A percentile compares a stretch with the other conserved stretches of the same genome.
These are phyloP conservation scores for Calonectria pseudoreteaudii DNA, from an alignment of 2,329 filamentous ascomycete genomes.

Conservation along the genomic window DNA sequence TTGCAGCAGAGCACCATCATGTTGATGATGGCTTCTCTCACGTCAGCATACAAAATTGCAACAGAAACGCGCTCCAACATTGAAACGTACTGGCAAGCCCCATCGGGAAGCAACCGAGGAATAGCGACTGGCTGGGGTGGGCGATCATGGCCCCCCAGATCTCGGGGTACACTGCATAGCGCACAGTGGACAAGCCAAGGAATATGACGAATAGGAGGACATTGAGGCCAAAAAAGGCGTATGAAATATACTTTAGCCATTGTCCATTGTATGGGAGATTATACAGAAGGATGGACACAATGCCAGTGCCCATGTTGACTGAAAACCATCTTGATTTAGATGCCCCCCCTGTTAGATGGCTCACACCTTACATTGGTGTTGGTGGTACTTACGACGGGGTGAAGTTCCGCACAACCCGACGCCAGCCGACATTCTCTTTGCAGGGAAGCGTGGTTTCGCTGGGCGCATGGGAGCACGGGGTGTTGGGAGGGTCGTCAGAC, in stretches of 20 bases:
- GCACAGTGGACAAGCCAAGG: constrained; percentile 63
- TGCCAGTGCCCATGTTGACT: constrained; percentile 75
- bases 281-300: constrained; percentile 72
- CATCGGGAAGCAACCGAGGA: constrained; percentile 77
- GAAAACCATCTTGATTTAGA: constrained; percentile 63
- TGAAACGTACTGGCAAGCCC: constrained; percentile 66
- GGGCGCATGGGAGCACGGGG: constrained; percentile 22
- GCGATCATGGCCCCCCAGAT: constrained; percentile 75
- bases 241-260: constrained; percentile 70
- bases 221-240: constrained; percentile 72
- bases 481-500: constrained; percentile 25
- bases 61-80: neutral
- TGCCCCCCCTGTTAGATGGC: constrained; percentile 12
- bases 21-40: constrained; percentile 65
- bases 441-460: constrained; percentile 38
- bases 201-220: constrained; percentile 67
- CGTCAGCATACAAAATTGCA: constrained; percentile 18
- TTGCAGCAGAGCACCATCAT: constrained; percentile 72
- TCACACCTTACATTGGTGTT: neutral
- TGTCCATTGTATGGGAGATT: constrained; percentile 69
- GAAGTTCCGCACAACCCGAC: constrained; percentile 63
- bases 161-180: constrained; percentile 74
- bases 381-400: constrained; percentile 61
- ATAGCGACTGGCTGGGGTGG: constrained; percentile 75
- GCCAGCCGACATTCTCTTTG: constrained; percentile 54